These are phyloP conservation scores for Tricholoma bakamatsutake DNA, from an alignment of 768 basidiomycete species.

Conservation along the genomic window DNA sequence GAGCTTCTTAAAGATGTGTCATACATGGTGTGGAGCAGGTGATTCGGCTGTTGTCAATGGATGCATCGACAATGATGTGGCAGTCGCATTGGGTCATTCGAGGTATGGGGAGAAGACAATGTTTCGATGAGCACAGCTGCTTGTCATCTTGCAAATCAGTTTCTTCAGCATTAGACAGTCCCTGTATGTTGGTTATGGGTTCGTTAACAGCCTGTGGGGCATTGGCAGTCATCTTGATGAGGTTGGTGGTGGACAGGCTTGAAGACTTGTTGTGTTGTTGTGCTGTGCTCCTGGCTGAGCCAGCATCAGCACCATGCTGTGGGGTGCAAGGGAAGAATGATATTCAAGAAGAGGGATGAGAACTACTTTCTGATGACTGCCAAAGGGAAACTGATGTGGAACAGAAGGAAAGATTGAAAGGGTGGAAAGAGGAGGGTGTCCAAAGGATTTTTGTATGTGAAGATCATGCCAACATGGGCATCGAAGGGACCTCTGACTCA, in stretches of 20 bases:
- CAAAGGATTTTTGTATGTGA: constrained; percentile 29
- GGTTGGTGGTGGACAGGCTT: constrained; percentile 41
- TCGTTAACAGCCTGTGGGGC: too few relatives aligned
- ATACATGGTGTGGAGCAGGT: too few relatives aligned
- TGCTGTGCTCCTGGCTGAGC: constrained; percentile 17
- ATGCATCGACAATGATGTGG: too few relatives aligned
- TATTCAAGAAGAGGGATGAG: constrained; percentile 32
- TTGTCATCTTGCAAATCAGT: too few relatives aligned
- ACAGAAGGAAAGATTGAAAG: constrained; percentile 40
- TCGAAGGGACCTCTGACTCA: constrained; percentile 20
- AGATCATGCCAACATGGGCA: constrained; percentile 27
- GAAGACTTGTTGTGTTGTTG: constrained; percentile 42
- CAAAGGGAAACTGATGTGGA: constrained; percentile 35
- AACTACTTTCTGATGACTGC: constrained; percentile 24
- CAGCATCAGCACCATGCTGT: constrained; percentile 27
- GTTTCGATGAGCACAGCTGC: too few relatives aligned
- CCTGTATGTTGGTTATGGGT: too few relatives aligned
- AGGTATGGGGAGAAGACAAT: too few relatives aligned
- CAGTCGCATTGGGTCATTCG: too few relatives aligned
- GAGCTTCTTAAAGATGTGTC: background rate
- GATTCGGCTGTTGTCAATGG: too few relatives aligned
- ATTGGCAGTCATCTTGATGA: too few relatives aligned
- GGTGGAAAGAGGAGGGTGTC: constrained; percentile 32
- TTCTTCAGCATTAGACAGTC: too few relatives aligned
- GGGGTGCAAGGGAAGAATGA: constrained; percentile 39